A percentile compares a stretch with the other conserved stretches of the same genome.
phyloP scores from a whole-genome alignment of 495 filamentous ascomycete species.

The Neurospora cerealis region DNA sequence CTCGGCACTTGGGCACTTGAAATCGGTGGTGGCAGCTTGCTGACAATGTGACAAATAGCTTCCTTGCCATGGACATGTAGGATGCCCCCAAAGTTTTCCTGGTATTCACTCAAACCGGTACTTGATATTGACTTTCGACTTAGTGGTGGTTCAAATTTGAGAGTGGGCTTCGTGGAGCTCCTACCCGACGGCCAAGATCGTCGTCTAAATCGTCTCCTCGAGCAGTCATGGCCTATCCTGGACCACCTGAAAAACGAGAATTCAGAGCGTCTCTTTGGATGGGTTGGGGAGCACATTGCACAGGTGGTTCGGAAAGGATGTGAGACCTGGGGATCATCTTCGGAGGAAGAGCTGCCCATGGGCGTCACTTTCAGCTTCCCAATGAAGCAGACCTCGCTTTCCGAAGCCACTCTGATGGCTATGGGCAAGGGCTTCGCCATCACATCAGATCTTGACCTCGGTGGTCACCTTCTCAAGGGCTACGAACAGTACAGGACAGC shows the following conservation, averaged over 20 bases:
- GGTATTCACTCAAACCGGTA: slow-evolving; percentile 3
- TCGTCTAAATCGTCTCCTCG: slow-evolving; percentile 39
- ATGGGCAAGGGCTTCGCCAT: slow-evolving; percentile 88
- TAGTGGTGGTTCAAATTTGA: slow-evolving; percentile 66
- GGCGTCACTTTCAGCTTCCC: slow-evolving; percentile 85
- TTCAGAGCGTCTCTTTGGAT: slow-evolving; percentile 63
- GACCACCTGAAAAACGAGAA: slow-evolving; percentile 71
- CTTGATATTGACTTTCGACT: neutral
- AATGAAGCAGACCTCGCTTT: slow-evolving; percentile 66
- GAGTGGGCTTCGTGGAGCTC: slow-evolving; percentile 69
- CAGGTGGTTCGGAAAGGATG: slow-evolving; percentile 50
- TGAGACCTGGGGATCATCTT: slow-evolving; percentile 18
- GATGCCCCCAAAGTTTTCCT: neutral
- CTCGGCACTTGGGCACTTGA: neutral
- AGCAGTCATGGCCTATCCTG: slow-evolving; percentile 68
- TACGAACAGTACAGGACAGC: slow-evolving; percentile 45
- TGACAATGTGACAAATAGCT: slow-evolving; percentile 30
- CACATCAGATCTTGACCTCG: slow-evolving; percentile 60
- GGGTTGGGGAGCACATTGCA: slow-evolving; percentile 70
- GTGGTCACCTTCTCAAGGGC: slow-evolving; percentile 53
- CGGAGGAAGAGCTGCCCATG: slow-evolving; percentile 47
- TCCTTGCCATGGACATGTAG: slow-evolving; percentile 68
- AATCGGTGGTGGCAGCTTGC: neutral
- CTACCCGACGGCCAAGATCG: slow-evolving; percentile 29
- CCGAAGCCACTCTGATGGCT: slow-evolving; percentile 68